phyloP scores from a whole-genome alignment of 2,329 filamentous ascomycete species.

The Phyllachora maydis region DNA sequence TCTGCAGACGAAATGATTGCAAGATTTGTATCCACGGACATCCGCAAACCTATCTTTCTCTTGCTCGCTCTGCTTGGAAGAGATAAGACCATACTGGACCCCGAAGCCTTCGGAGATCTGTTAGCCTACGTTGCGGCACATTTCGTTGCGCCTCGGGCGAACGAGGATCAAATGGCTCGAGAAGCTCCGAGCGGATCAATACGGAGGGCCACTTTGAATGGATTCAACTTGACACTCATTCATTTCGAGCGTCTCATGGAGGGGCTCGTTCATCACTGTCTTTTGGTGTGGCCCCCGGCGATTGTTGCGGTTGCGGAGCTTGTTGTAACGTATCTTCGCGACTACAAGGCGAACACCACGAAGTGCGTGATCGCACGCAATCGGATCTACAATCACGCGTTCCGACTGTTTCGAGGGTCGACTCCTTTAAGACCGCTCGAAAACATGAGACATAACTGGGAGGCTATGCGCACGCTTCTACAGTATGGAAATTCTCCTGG shows the following conservation, averaged over 20 bases:
- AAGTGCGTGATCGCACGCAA: conserved; percentile 13
- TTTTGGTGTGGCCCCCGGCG: conserved; percentile 8
- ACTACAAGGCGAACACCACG: conserved; percentile 6
- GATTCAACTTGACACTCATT: conserved; percentile 7
- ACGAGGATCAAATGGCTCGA: neutral
- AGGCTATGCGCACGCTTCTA: conserved; percentile 31
- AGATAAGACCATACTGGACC: conserved; percentile 11
- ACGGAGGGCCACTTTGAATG: conserved; percentile 5
- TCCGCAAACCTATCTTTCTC: conserved; percentile 17
- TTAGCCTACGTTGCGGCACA: conserved; percentile 12
- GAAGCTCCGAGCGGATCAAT: conserved; percentile 3
- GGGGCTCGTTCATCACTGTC: conserved; percentile 7
- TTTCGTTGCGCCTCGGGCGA: conserved; percentile 4
- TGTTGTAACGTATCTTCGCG: conserved; percentile 4
- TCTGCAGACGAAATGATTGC: conserved; percentile 13
- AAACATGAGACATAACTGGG: conserved; percentile 29
- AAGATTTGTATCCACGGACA: conserved; percentile 13
- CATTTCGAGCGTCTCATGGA: conserved; percentile 6
- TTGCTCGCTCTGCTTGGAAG: conserved; percentile 14
- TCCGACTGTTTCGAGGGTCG: conserved; percentile 15
- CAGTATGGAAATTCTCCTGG: no score
- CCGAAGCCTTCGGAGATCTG: conserved; percentile 11
- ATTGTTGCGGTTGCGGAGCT: conserved; percentile 7
- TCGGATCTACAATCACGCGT: conserved; percentile 17
- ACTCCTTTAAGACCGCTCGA: conserved; percentile 10